phyloP scores from a whole-genome alignment of 192 early-diverging fungal species.

The Coemansia sp. region DNA sequence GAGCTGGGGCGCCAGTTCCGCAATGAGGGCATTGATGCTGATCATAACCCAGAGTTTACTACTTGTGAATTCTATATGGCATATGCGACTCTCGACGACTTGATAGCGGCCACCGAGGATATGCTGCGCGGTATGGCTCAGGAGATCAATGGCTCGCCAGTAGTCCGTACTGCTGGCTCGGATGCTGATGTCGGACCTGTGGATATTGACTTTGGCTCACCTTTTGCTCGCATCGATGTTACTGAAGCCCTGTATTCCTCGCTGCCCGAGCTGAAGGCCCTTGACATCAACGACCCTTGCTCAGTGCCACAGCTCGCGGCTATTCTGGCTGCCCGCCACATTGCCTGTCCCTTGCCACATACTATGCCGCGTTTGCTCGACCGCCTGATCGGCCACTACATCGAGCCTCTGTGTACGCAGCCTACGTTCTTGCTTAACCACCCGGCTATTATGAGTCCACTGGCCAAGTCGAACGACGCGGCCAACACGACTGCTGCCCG shows the following conservation, averaged over 20 bases:
- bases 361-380: conserved; percentile 74
- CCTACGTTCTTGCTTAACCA: conserved; percentile 84
- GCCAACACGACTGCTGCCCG: conserved; percentile 61
- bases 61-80: conserved; percentile 90
- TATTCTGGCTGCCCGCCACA: conserved; percentile 25
- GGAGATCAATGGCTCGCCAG: conserved; percentile 23
- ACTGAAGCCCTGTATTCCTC: conserved; percentile 53
- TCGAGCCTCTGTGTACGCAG: conserved; percentile 77
- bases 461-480: conserved; percentile 65
- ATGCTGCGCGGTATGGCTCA: conserved; percentile 60
- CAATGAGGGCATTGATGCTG: conserved; percentile 87
- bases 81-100: conserved; percentile 68
- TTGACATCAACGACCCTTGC: conserved; percentile 32
- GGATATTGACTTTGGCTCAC: conserved; percentile 55
- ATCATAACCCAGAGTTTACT: conserved; percentile 91
- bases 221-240: conserved; percentile 65
- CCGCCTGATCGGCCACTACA: conserved; percentile 67
- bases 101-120: conserved; percentile 73
- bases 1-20: conserved; percentile 92
- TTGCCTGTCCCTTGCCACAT: conserved; percentile 55
- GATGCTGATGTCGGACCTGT: background rate
- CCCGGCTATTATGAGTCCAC: conserved; percentile 78
- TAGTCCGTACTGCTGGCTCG: background rate
- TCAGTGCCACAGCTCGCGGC: conserved; percentile 15
- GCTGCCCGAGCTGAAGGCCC: conserved; percentile 43